Conservation (phyloP, 148 eudicot species). For the Simmondsia chinensis region DNA sequence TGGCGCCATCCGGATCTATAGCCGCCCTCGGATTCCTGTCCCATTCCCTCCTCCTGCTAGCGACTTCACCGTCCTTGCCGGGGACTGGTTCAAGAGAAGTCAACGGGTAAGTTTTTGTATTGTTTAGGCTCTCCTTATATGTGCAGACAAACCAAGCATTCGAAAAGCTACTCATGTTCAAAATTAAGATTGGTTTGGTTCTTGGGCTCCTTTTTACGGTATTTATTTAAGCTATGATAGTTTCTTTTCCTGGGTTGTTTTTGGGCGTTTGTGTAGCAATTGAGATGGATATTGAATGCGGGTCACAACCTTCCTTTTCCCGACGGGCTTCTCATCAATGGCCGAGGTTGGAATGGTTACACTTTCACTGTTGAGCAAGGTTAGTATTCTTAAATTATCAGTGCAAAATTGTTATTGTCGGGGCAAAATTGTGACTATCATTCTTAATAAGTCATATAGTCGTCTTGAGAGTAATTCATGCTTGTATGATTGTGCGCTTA, state of each 20-base stretch:
- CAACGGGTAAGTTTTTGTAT: conserved; percentile 39
- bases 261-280: conserved; percentile 27
- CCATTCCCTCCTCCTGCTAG: conserved; percentile 83
- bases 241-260: too few species aligned
- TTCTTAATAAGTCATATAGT: too few species aligned
- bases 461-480: too few species aligned
- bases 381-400: too few species aligned
- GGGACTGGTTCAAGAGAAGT: conserved; percentile 85
- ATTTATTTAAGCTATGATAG: too few species aligned
- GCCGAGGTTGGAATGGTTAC: conserved; percentile 93
- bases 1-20: conserved; percentile 61
- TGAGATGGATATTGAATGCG: conserved; percentile 37
- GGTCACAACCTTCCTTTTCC: conserved; percentile 73
- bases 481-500: too few species aligned
- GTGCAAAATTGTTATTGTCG: too few species aligned
- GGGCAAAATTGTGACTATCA: too few species aligned
- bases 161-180: too few species aligned
- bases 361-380: conserved; percentile 77
- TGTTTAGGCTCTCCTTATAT: not conserved
- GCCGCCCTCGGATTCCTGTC: conserved; percentile 84
- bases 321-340: conserved; percentile 90
- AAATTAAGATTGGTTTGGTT: too few species aligned
- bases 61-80: conserved; percentile 73
- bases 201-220: too few species aligned
- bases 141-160: too few species aligned